Conservation (phyloP, 495 filamentous ascomycete genomes). For the Opeltia flavorubescens region DNA sequence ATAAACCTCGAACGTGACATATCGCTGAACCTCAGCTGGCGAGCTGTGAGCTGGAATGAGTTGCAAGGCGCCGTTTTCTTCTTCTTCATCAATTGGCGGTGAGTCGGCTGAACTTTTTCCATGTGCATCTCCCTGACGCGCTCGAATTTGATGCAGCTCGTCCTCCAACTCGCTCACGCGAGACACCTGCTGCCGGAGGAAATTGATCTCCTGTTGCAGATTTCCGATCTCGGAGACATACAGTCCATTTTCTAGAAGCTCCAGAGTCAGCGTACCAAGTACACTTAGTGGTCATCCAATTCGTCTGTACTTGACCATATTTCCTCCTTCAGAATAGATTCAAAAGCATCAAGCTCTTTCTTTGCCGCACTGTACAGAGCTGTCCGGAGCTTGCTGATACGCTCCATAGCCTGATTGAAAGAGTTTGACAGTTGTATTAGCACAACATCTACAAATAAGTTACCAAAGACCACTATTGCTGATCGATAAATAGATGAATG, state of each 20-base stretch:
- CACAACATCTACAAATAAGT: no score
- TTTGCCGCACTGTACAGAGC: no score
- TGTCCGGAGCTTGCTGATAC: not conserved
- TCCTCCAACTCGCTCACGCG: slow-evolving; percentile 5
- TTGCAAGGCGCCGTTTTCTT: not conserved
- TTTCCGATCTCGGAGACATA: slow-evolving; percentile 5
- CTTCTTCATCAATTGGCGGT: slow-evolving; percentile 5
- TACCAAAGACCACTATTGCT: no score
- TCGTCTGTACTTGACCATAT: no score
- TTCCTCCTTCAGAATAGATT: not conserved
- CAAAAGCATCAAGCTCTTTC: not conserved
- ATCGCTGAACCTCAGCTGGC: not conserved
- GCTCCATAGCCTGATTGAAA: not conserved
- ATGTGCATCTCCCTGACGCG: slow-evolving; percentile 11
- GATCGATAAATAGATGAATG: no score
- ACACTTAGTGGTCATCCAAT: no score
- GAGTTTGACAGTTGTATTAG: no score
- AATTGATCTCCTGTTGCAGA: slow-evolving; percentile 17
- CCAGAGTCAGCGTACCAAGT: no score
- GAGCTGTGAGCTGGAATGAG: not conserved
- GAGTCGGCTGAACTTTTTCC: slow-evolving; percentile 3
- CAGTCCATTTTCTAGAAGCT: no score
- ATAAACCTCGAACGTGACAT: not conserved
- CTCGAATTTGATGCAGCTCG: slow-evolving; percentile 9
- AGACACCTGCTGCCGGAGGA: slow-evolving; percentile 13